Evolutionary conservation across 345 rosid species (phyloP).

Genomic region (Syzygium oleosum): DNA sequence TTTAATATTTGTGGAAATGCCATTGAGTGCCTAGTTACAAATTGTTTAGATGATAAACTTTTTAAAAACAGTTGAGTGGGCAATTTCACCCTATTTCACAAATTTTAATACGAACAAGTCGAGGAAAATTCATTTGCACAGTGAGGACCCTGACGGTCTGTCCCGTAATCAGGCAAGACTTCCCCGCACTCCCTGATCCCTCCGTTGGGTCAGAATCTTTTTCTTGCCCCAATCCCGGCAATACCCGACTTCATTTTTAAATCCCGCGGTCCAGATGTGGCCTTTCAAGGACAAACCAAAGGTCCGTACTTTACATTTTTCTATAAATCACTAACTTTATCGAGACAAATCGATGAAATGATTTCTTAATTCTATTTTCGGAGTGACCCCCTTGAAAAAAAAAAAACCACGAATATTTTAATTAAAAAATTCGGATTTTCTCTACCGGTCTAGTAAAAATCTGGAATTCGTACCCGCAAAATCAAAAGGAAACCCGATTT

Average conservation of each 20-base stretch:
- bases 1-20: background rate
- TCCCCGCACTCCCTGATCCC: no score
- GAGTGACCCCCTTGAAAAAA: background rate
- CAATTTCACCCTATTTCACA: background rate
- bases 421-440: background rate
- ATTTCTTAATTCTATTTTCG: background rate
- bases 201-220: no score
- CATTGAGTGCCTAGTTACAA: background rate
- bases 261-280: no score
- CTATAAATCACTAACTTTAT: background rate
- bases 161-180: no score
- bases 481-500: background rate
- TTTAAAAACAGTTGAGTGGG: accelerated
- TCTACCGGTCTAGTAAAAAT: background rate
- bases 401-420: background rate
- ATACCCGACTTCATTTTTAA: no score
- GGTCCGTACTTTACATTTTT: background rate
- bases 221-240: no score
- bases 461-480: background rate
- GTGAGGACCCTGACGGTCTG: no score
- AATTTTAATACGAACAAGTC: accelerated
- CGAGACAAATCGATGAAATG: background rate
- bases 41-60: background rate
- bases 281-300: no score
- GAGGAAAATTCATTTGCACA: background rate